Percentiles rank a stretch among this genome's conserved stretches.
These are phyloP conservation scores for Tetrapisispora fleetii DNA, from an alignment of 805 yeast genomes.

Conservation along the genomic window DNA sequence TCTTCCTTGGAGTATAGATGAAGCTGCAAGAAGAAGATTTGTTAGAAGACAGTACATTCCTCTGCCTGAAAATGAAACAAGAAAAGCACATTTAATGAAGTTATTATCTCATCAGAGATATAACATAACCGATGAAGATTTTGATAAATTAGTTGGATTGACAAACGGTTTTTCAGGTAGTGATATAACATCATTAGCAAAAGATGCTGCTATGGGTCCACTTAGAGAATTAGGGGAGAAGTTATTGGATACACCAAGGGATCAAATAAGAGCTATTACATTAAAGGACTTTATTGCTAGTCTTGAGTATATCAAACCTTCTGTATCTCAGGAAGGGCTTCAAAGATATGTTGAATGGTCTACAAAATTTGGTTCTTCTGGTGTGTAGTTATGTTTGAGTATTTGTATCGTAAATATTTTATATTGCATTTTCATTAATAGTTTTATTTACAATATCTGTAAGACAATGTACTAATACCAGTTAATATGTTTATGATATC, in stretches of 20 bases:
- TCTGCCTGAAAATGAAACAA: conserved; percentile 77
- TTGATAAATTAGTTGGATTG: conserved; percentile 45
- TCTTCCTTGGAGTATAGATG: conserved; percentile 94
- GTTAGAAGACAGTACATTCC: conserved; percentile 90
- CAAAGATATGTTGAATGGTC: conserved; percentile 86
- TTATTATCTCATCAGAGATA: conserved; percentile 65
- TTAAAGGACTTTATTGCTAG: conserved; percentile 67
- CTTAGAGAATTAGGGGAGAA: conserved; percentile 81
- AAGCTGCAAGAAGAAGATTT: conserved; percentile 90
- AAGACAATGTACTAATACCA: neutral
- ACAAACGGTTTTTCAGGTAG: conserved; percentile 88
- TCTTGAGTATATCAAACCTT: conserved; percentile 71
- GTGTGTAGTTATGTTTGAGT: conserved; percentile 38
- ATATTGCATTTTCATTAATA: neutral
- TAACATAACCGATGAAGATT: conserved; percentile 54
- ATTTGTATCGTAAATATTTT: neutral
- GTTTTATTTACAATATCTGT: neutral
- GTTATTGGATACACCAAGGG: conserved; percentile 55
- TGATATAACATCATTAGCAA: conserved; percentile 86
- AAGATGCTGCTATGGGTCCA: conserved; percentile 98
- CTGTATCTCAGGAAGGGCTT: conserved; percentile 78
- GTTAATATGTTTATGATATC: neutral
- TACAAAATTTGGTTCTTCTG: conserved; percentile 72
- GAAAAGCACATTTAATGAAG: conserved; percentile 59
- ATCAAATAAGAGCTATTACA: conserved; percentile 66